phyloP scores from a whole-genome alignment of 139 green algal genomes.

The Closterium sp. region DNA sequence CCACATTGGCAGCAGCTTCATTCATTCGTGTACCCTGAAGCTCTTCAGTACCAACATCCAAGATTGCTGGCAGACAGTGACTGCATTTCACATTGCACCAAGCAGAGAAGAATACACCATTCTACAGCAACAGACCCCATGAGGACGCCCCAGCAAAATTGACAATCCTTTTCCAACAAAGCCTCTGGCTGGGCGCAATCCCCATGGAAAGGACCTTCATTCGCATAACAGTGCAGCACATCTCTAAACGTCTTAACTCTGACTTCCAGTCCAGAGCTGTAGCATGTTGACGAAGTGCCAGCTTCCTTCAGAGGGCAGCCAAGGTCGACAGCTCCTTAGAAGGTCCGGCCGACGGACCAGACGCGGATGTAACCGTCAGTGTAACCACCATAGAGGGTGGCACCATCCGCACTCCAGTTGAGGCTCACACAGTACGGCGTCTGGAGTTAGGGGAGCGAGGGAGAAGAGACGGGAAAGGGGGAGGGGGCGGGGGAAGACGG shows the following conservation, averaged over 20 bases:
- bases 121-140: background rate
- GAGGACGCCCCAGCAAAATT: too few species aligned
- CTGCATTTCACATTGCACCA: background rate
- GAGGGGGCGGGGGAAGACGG: background rate
- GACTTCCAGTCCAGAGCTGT: background rate
- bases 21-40: too few species aligned
- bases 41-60: too few species aligned
- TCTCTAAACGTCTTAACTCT: background rate
- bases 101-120: background rate
- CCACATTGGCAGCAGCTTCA: too few species aligned
- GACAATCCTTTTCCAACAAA: too few species aligned
- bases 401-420: constrained; percentile 93
- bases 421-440: constrained; percentile 91
- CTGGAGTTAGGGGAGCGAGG: too few species aligned
- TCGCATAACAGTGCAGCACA: background rate
- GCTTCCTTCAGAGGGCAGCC: too few species aligned
- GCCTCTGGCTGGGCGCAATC: background rate
- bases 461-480: background rate
- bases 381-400: constrained; percentile 90
- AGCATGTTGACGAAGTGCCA: background rate
- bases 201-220: background rate
- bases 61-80: background rate
- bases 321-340: too few species aligned
- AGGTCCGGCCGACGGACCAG: constrained; percentile 61
- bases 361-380: constrained; percentile 80